Percentiles rank a stretch among this genome's conserved stretches.
These are phyloP conservation scores for Tuctoria greenei DNA, from an alignment of 176 grass and related monocot genomes.

Conservation along the genomic window DNA sequence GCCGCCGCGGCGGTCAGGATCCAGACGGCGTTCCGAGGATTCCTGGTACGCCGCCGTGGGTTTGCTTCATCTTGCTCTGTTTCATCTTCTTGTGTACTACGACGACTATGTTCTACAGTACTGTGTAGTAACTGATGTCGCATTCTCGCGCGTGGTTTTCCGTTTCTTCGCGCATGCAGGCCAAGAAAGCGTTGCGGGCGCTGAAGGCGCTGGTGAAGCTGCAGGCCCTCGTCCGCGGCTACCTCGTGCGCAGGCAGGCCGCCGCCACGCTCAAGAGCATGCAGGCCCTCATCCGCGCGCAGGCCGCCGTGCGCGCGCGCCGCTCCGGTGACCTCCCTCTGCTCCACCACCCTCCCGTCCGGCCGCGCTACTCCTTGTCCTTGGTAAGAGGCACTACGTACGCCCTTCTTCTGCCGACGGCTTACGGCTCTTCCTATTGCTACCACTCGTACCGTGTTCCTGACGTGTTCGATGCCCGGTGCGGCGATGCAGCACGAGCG, in stretches of 20 bases:
- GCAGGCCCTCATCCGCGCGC: conserved; percentile 83
- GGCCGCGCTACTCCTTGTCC: conserved; percentile 43
- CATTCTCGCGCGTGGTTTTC: too few relatives aligned
- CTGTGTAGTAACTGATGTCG: too few relatives aligned
- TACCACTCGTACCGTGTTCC: too few relatives aligned
- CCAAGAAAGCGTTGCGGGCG: conserved; percentile 86
- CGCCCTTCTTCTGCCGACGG: too few relatives aligned
- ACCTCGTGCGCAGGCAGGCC: conserved; percentile 78
- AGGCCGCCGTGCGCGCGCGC: conserved; percentile 62
- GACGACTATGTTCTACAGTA: too few relatives aligned
- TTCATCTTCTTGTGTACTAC: too few relatives aligned
- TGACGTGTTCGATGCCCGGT: not conserved
- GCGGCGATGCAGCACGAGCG: conserved; percentile 56
- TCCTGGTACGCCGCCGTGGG: conserved; percentile 61
- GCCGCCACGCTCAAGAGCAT: conserved; percentile 80
- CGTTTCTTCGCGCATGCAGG: conserved; percentile 39
- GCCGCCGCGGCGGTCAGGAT: conserved; percentile 62
- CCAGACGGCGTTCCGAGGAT: conserved; percentile 88
- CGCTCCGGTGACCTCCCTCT: conserved; percentile 1
- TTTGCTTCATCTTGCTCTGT: too few relatives aligned
- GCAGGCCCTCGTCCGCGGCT: conserved; percentile 82
- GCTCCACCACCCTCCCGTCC: conserved; percentile 49
- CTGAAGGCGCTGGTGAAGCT: conserved; percentile 93
- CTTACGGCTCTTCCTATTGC: too few relatives aligned
- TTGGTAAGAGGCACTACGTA: conserved; percentile 27